Evolutionary conservation across 2,329 filamentous ascomycete genomes (phyloP).

Genomic region (Colletotrichum australisinense): DNA sequence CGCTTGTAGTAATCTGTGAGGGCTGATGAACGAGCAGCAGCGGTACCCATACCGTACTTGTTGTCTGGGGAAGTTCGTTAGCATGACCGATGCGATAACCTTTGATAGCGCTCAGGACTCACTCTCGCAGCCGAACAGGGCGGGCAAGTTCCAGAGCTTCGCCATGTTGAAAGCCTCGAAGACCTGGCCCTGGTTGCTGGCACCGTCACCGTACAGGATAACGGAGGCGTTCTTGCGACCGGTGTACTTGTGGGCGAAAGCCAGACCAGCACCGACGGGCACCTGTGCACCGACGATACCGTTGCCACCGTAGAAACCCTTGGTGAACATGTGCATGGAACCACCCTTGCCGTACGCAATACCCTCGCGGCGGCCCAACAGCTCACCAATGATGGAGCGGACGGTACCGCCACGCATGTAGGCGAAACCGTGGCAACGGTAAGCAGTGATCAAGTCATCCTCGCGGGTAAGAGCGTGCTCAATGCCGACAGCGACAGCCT

Average conservation of each 20-base stretch:
- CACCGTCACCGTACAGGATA: constrained; percentile 96
- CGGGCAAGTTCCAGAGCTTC: constrained; percentile 96
- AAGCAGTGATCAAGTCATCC: constrained; percentile 97
- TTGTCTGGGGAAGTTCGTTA: constrained; percentile 75
- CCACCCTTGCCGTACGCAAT: constrained; percentile 99
- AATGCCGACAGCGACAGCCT: constrained; percentile 96
- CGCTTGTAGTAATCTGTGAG: constrained; percentile 99
- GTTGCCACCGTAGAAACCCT: constrained; percentile 98
- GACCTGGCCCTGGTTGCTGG: constrained; percentile 98
- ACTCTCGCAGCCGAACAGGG: constrained; percentile 99
- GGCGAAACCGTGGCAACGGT: constrained; percentile 98
- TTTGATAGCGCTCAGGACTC: constrained; percentile 53
- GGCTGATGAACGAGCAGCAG: constrained; percentile 91
- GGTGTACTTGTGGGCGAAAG: constrained; percentile 96
- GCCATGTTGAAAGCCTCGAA: constrained; percentile 99
- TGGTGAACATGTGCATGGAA: constrained; percentile 99
- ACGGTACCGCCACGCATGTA: constrained; percentile 94
- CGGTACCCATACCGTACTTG: constrained; percentile 99
- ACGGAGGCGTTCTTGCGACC: constrained; percentile 87
- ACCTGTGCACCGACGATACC: constrained; percentile 99
- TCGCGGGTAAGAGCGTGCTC: constrained; percentile 93
- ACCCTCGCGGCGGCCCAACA: constrained; percentile 93
- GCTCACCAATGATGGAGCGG: constrained; percentile 94
- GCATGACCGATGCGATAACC: constrained; percentile 13
- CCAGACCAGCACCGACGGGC: constrained; percentile 94